Evolutionary conservation across 2,329 filamentous ascomycete genomes (phyloP), one percentile per base, ranked within the genome.

Genomic region (Saccharata proteae): DNA sequence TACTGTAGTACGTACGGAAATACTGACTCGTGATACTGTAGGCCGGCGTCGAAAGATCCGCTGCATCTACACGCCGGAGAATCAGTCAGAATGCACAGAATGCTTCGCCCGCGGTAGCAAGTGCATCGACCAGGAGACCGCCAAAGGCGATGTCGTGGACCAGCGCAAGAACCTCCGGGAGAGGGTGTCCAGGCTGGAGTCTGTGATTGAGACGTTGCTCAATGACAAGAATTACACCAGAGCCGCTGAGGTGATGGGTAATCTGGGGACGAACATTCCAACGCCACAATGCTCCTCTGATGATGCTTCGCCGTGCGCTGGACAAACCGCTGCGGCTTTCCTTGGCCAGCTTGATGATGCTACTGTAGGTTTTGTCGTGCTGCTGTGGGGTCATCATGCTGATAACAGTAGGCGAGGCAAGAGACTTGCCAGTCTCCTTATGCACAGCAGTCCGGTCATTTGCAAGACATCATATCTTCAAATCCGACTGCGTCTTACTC

Each of bases 41-140:
- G 67, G 65, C 36, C 58, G 62, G 23, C 57, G 64, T 21, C 59
- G 64, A 30, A 68, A 67, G 46, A 62, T 66, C 16, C 55, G 57
- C 31, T 69, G 65, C 44, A 57, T 62, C 30, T 64, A 54, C 34
- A 47, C 49, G 16, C 37, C 48, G n/a, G 52, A 54, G 21, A 57
- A 52, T 29, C 49, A 52, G 9, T 44, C 52, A 15, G 44, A 54
- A 30, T 67, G 62, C 43, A 55, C 54, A 17, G 59, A 58, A 40
- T 68, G 65, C 46, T 54, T 53, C 29, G 46, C 57, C 19, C 59
- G 64, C 32, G 57, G 54, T 4, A 58, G 55, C 17, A 43, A 47
- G 27, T 69, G 65, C 45, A 51, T 60, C 22, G 51, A 64, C 30
- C 65, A 69, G 38, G 55, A 59, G 34, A 43, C 54, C 44, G 55